Evolutionary conservation across 371 early-diverging fungal genomes (phyloP).

Genomic region (Apophysomyces variabilis): DNA sequence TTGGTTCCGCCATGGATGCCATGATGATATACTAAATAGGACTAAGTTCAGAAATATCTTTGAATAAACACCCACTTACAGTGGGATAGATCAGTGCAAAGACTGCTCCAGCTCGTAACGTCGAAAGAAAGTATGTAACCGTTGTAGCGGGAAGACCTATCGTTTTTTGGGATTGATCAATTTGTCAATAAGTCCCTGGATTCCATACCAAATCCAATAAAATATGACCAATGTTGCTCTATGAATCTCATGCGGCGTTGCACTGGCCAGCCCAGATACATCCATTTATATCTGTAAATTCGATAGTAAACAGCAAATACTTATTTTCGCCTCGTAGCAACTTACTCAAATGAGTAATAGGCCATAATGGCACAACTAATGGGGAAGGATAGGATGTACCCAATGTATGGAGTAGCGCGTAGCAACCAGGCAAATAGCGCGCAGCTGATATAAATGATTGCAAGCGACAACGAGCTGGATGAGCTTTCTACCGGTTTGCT

Average conservation of each 20-base stretch:
- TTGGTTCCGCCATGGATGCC: slow-evolving; percentile 43
- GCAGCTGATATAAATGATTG: slow-evolving; percentile 48
- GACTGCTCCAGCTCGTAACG: slow-evolving; percentile 46
- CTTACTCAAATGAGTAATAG: slow-evolving; percentile 60
- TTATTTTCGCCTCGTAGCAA: not conserved
- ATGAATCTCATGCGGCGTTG: slow-evolving; percentile 48
- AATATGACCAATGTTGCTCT: slow-evolving; percentile 57
- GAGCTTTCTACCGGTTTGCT: slow-evolving; percentile 19
- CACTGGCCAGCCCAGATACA: slow-evolving; percentile 44
- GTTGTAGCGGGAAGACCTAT: slow-evolving; percentile 44
- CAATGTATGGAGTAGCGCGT: slow-evolving; percentile 40
- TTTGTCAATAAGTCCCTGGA: not conserved
- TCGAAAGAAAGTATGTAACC: slow-evolving; percentile 50
- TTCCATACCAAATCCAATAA: slow-evolving; percentile 51
- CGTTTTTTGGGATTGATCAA: not conserved
- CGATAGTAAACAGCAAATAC: not conserved
- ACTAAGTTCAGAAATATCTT: too few relatives aligned
- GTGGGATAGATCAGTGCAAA: slow-evolving; percentile 55
- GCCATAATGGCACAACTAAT: slow-evolving; percentile 50
- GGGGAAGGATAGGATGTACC: slow-evolving; percentile 38
- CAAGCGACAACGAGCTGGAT: slow-evolving; percentile 34
- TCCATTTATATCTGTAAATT: slow-evolving; percentile 51
- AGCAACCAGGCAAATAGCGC: slow-evolving; percentile 38
- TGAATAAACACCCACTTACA: slow-evolving; percentile 31
- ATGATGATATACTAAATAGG: slow-evolving; percentile 48